phyloP scores from a whole-genome alignment of 192 early-diverging fungal genomes.

The Mortierella alpina region DNA sequence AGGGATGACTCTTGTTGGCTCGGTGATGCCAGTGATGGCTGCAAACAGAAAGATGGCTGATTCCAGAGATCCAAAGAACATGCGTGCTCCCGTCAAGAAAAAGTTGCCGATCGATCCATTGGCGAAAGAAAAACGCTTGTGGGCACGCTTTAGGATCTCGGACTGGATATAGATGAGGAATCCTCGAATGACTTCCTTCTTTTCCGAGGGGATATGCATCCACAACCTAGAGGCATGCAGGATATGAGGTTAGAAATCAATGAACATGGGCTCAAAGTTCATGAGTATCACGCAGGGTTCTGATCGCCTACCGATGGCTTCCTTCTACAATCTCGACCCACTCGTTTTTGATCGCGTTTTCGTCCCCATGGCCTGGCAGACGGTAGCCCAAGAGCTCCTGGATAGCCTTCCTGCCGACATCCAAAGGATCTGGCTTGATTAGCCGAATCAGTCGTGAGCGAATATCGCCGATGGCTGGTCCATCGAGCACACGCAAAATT shows the following conservation, averaged over 20 bases:
- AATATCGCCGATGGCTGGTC: conserved; percentile 82
- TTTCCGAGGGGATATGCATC: conserved; percentile 63
- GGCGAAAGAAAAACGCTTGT: conserved; percentile 75
- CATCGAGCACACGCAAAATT: conserved; percentile 78
- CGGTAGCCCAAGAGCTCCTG: conserved; percentile 77
- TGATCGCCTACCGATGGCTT: conserved; percentile 66
- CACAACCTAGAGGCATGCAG: conserved; percentile 50
- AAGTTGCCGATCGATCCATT: conserved; percentile 84
- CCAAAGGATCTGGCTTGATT: conserved; percentile 67
- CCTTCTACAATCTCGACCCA: conserved; percentile 82
- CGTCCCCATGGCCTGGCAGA: conserved; percentile 65
- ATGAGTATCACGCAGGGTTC: background rate
- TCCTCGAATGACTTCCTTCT: conserved; percentile 76
- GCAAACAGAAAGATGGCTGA: conserved; percentile 82
- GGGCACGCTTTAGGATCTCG: conserved; percentile 71
- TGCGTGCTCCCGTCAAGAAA: conserved; percentile 79
- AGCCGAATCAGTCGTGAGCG: conserved; percentile 73
- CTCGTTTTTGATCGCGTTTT: conserved; percentile 71
- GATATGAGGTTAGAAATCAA: background rate
- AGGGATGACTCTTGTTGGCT: conserved; percentile 74
- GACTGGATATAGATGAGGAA: conserved; percentile 77
- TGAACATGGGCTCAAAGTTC: background rate
- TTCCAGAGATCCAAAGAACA: conserved; percentile 77
- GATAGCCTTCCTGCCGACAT: conserved; percentile 70
- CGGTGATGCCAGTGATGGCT: conserved; percentile 72